Conservation (phyloP, 2,329 filamentous ascomycete species). For the Coniochaeta ligniaria region DNA sequence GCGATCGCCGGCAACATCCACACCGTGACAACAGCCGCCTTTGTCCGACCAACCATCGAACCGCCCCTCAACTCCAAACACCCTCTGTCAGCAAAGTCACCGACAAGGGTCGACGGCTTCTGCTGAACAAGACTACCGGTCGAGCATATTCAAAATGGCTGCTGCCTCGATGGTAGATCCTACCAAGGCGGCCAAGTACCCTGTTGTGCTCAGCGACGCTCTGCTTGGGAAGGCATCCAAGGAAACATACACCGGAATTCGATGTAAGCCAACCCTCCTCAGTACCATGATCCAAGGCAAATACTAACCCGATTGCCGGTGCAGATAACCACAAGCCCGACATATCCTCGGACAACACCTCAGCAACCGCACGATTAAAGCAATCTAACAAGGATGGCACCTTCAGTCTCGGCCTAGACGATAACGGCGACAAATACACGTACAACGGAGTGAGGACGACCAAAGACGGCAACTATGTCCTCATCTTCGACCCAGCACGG, state of each 20-base stretch:
- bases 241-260: conserved; percentile 52
- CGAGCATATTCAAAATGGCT: neutral
- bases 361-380: conserved; percentile 42
- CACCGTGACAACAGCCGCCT: neutral
- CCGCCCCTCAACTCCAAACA: neutral
- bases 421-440: conserved; percentile 49
- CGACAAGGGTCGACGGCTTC: neutral
- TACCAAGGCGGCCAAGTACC: conserved; percentile 54
- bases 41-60: neutral
- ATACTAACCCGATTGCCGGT: conserved; percentile 10
- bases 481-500: conserved; percentile 69
- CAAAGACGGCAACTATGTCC: conserved; percentile 51
- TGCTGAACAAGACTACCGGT: neutral
- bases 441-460: conserved; percentile 53
- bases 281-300: neutral
- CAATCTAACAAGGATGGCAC: conserved; percentile 42
- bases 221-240: conserved; percentile 48
- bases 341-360: conserved; percentile 39
- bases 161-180: conserved; percentile 41
- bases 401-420: conserved; percentile 49
- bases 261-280: conserved; percentile 37
- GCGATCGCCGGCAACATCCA: neutral
- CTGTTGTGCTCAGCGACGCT: conserved; percentile 56
- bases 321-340: conserved; percentile 57
- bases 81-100: neutral